Percentiles rank a stretch among this genome's conserved stretches.
Conservation (phyloP, 2,329 filamentous ascomycete genomes). For the Colletotrichum spinosum region DNA sequence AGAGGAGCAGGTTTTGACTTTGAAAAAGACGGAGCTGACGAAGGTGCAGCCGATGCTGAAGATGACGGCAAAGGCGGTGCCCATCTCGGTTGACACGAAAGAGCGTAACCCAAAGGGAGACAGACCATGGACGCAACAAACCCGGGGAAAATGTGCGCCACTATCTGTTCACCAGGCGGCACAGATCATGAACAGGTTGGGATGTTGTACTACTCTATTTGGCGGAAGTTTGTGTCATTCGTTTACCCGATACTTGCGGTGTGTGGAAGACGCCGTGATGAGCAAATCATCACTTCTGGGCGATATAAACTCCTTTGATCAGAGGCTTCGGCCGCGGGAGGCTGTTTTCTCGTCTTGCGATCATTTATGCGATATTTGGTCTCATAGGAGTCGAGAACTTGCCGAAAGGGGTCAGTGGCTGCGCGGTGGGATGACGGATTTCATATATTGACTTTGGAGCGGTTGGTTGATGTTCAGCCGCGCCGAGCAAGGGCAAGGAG, state of each 20-base stretch:
- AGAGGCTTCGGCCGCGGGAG: neutral
- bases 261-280: neutral
- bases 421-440: slow-evolving; percentile 11
- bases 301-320: slow-evolving; percentile 12
- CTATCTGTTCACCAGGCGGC: slow-evolving; percentile 57
- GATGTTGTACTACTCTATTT: no score
- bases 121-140: slow-evolving; percentile 70
- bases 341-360: slow-evolving; percentile 12
- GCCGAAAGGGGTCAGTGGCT: neutral
- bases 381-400: slow-evolving; percentile 4
- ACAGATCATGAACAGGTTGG: no score
- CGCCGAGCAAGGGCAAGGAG: slow-evolving; percentile 1
- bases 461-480: neutral
- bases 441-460: slow-evolving; percentile 16
- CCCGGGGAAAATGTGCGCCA: slow-evolving; percentile 75
- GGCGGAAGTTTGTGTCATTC: no score
- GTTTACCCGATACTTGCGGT: neutral
- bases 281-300: neutral
- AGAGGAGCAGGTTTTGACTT: slow-evolving; percentile 48
- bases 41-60: slow-evolving; percentile 74
- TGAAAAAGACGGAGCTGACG: slow-evolving; percentile 67
- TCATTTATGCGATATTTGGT: slow-evolving; percentile 8
- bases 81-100: slow-evolving; percentile 72
- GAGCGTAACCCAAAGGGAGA: slow-evolving; percentile 73
- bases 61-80: slow-evolving; percentile 68